Evolutionary conservation across 805 yeast genomes (phyloP).

Genomic region (Wickerhamiella cacticola): DNA sequence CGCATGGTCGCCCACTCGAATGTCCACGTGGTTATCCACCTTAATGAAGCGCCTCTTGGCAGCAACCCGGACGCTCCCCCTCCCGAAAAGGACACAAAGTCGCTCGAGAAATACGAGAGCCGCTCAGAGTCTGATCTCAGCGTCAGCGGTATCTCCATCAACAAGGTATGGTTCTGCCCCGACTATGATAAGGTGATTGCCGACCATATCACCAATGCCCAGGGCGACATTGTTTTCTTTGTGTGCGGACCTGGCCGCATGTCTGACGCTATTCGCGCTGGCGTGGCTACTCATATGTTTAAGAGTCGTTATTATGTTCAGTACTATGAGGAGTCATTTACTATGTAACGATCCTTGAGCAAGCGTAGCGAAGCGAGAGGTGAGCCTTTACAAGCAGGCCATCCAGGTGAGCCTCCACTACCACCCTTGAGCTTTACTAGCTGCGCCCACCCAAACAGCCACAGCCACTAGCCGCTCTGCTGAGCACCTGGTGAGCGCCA

Average conservation of each 20-base stretch:
- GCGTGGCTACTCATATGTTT: slow-evolving; percentile 6
- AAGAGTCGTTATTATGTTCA: slow-evolving; percentile 1
- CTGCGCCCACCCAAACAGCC: too few relatives aligned
- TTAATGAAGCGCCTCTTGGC: background rate
- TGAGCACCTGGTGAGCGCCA: too few relatives aligned
- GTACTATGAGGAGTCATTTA: slow-evolving; percentile 12
- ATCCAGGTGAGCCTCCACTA: too few relatives aligned
- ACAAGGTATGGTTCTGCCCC: slow-evolving; percentile 4
- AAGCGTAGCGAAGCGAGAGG: too few relatives aligned
- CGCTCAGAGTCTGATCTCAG: background rate
- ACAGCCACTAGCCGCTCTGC: too few relatives aligned
- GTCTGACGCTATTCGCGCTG: slow-evolving; percentile 2
- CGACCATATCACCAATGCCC: background rate
- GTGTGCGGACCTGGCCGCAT: slow-evolving; percentile 6
- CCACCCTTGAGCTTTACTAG: too few relatives aligned
- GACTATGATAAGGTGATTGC: slow-evolving; percentile 1
- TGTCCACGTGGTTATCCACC: slow-evolving; percentile 5
- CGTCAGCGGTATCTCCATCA: background rate
- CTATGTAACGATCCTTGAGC: too few relatives aligned
- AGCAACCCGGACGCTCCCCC: background rate
- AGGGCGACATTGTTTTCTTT: slow-evolving; percentile 1
- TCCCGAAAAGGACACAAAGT: background rate
- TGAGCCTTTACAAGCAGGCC: too few relatives aligned
- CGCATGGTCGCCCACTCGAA: slow-evolving; percentile 7
- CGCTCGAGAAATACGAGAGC: background rate